A percentile compares a stretch with the other conserved stretches of the same genome.
Conservation (phyloP, 768 basidiomycete genomes). For the Collybia nuda region DNA sequence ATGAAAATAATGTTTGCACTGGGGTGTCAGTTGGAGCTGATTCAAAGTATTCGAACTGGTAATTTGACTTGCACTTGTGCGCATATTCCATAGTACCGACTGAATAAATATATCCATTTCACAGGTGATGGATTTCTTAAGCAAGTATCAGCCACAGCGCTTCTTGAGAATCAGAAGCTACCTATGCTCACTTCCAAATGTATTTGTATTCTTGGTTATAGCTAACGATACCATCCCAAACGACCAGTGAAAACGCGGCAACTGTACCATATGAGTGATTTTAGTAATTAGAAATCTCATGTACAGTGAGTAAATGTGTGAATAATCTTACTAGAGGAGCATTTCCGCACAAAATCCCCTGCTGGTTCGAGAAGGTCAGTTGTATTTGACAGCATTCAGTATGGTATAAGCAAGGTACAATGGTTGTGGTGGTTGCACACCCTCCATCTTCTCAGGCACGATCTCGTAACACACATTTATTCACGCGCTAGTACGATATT, state of each 20-base stretch:
- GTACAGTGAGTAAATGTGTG: too few relatives aligned
- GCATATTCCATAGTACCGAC: slow-evolving; percentile 8
- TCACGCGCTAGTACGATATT: too few relatives aligned
- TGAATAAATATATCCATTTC: slow-evolving; percentile 12
- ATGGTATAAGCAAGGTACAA: too few relatives aligned
- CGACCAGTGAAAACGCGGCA: slow-evolving; percentile 5
- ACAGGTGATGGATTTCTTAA: not conserved
- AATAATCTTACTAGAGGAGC: not conserved
- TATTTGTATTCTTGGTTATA: slow-evolving; percentile 8
- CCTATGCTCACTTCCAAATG: slow-evolving; percentile 12
- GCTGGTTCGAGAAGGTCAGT: too few relatives aligned
- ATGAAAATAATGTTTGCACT: not conserved
- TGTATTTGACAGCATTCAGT: too few relatives aligned
- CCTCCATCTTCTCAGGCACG: too few relatives aligned
- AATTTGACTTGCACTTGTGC: slow-evolving; percentile 5
- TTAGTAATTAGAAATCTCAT: not conserved
- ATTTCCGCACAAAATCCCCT: not conserved
- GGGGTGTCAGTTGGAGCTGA: not conserved
- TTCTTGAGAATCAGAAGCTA: not conserved
- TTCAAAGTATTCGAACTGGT: not conserved
- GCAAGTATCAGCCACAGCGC: not conserved
- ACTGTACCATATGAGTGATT: not conserved
- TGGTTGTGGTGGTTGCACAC: too few relatives aligned
- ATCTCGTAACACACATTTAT: too few relatives aligned
- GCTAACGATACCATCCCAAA: slow-evolving; percentile 10